Evolutionary conservation across 352 stramenopile genomes (phyloP).

Genomic region (Globisporangium perplexum): DNA sequence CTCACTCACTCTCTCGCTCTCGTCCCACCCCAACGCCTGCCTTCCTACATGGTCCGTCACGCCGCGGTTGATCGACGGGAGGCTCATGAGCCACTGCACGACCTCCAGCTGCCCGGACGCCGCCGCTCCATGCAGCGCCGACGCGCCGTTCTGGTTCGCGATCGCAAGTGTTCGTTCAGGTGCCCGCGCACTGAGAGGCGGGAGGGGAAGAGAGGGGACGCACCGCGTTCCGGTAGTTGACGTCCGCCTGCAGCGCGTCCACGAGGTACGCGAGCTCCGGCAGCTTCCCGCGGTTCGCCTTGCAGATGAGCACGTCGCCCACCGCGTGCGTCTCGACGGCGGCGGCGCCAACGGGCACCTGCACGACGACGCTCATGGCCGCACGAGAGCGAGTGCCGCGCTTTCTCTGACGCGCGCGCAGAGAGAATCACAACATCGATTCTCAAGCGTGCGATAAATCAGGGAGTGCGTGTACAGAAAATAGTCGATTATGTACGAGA

Average conservation of each 20-base stretch:
- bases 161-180: neutral
- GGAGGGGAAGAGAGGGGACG: neutral
- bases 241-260: constrained; percentile 64
- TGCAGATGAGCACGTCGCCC: constrained; percentile 84
- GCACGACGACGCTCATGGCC: constrained; percentile 57
- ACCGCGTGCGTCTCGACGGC: constrained; percentile 75
- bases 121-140: constrained; percentile 67
- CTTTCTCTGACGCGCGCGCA: neutral
- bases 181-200: no score
- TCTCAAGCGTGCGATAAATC: neutral
- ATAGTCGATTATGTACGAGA: neutral
- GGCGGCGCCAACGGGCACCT: constrained; percentile 48
- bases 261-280: constrained; percentile 73
- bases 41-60: constrained; percentile 60
- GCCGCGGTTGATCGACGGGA: constrained; percentile 49
- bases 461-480: neutral
- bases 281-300: constrained; percentile 79
- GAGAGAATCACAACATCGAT: neutral
- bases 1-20: no score
- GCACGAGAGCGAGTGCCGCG: constrained; percentile 2
- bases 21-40: no score
- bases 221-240: constrained; percentile 87
- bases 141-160: constrained; percentile 60
- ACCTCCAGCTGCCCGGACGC: constrained; percentile 77
- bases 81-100: constrained; percentile 71